Evolutionary conservation across 345 rosid species (phyloP).

Genomic region (Acer campestre): DNA sequence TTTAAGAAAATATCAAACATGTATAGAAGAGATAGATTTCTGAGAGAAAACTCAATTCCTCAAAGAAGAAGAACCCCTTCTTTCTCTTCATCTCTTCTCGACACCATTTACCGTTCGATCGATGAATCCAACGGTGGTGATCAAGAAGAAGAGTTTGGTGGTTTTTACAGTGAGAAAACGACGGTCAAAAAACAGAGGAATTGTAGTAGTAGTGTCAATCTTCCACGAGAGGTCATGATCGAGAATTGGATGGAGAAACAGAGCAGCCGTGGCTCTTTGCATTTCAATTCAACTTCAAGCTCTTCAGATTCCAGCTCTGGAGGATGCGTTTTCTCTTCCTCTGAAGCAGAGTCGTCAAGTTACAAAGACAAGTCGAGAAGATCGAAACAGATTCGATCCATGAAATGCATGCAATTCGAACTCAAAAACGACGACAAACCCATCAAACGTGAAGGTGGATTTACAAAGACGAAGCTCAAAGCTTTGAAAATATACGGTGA

Average conservation of each 20-base stretch:
- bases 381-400: constrained; percentile 13
- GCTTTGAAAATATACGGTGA: constrained; percentile 59
- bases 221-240: constrained; percentile 47
- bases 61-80: constrained; percentile 79
- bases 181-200: constrained; percentile 40
- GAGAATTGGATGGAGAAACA: constrained; percentile 63
- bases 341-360: constrained; percentile 50
- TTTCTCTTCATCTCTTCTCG: constrained; percentile 83
- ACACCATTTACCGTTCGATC: constrained; percentile 69
- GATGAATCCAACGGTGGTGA: constrained; percentile 43
- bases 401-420: constrained; percentile 18
- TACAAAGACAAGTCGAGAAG: constrained; percentile 33
- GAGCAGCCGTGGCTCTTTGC: constrained; percentile 16
- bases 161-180: constrained; percentile 24
- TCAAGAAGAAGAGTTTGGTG: constrained; percentile 13
- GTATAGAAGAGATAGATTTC: constrained; percentile 42
- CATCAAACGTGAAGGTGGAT: constrained; percentile 35
- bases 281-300: constrained; percentile 41
- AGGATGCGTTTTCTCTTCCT: constrained; percentile 46
- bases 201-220: constrained; percentile 15
- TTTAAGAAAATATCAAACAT: constrained; percentile 15
- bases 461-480: constrained; percentile 53
- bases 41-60: constrained; percentile 29
- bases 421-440: constrained; percentile 17
- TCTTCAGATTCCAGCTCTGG: constrained; percentile 59